phyloP scores from a whole-genome alignment of 495 filamentous ascomycete species.

The Daldinia caldariorum region DNA sequence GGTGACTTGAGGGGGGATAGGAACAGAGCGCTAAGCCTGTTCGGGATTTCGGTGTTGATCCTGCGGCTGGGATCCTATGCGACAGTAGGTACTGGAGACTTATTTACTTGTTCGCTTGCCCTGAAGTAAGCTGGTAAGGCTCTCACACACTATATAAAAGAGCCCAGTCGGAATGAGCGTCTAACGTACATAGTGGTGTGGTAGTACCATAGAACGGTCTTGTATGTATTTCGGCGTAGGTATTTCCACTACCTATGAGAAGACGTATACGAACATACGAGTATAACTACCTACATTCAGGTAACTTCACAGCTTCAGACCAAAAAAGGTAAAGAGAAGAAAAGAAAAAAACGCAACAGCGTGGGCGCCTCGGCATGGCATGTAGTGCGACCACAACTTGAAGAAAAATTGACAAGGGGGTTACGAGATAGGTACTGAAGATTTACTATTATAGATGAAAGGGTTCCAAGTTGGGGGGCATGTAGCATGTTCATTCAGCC shows the following conservation, averaged over 20 bases:
- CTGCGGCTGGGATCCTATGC: constrained; percentile 15
- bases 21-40: constrained; percentile 33
- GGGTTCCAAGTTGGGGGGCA: neutral
- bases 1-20: constrained; percentile 18
- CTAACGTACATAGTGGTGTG: neutral
- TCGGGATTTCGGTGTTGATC: constrained; percentile 44
- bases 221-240: neutral
- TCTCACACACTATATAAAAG: neutral
- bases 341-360: neutral
- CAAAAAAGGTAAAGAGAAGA: neutral
- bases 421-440: neutral
- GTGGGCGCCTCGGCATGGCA: neutral
- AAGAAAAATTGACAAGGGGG: neutral
- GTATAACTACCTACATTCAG: neutral
- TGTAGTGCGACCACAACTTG: neutral
- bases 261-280: neutral
- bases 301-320: neutral
- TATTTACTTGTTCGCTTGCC: neutral
- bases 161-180: too few species aligned
- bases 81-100: too few species aligned
- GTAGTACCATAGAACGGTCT: neutral
- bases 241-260: neutral
- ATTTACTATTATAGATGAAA: neutral
- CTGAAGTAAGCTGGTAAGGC: too few species aligned
- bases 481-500: neutral